Conservation (phyloP, 768 basidiomycete genomes). For the Hericium rajendrae region DNA sequence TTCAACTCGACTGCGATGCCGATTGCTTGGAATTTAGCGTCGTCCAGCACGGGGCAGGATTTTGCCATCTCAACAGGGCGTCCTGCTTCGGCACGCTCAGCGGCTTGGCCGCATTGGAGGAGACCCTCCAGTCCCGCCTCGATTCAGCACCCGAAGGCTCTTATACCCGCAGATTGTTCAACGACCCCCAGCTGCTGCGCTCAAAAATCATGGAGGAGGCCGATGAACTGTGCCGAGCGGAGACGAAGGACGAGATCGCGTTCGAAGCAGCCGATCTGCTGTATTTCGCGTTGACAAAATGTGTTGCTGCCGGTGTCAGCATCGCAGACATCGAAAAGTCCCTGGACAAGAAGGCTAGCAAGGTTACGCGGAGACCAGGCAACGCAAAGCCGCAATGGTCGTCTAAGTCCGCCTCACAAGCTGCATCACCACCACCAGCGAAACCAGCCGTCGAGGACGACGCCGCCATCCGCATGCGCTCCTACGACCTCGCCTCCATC, state of each 20-base stretch:
- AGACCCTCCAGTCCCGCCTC: slow-evolving; percentile 63
- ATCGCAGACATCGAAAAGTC: slow-evolving; percentile 77
- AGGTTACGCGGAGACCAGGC: slow-evolving; percentile 78
- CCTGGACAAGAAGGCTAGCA: slow-evolving; percentile 77
- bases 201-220: slow-evolving; percentile 99
- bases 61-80: slow-evolving; percentile 82
- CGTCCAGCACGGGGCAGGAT: slow-evolving; percentile 81
- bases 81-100: slow-evolving; percentile 82
- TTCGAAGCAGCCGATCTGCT: slow-evolving; percentile 94
- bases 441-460: slow-evolving; percentile 19
- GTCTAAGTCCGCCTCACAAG: slow-evolving; percentile 6
- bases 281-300: slow-evolving; percentile 86
- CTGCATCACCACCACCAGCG: slow-evolving; percentile 13
- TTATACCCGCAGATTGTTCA: slow-evolving; percentile 84
- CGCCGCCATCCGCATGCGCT: slow-evolving; percentile 69
- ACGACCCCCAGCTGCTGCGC: slow-evolving; percentile 67
- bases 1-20: slow-evolving; percentile 84
- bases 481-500: slow-evolving; percentile 43
- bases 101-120: slow-evolving; percentile 79
- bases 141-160: slow-evolving; percentile 78
- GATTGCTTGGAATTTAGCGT: slow-evolving; percentile 91
- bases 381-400: slow-evolving; percentile 85
- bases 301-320: slow-evolving; percentile 72
- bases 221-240: slow-evolving; percentile 85
- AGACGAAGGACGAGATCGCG: slow-evolving; percentile 71